Base-by-base conservation (phyloP, 805 yeast genomes). In the Teunomyces panamensis region DNA sequence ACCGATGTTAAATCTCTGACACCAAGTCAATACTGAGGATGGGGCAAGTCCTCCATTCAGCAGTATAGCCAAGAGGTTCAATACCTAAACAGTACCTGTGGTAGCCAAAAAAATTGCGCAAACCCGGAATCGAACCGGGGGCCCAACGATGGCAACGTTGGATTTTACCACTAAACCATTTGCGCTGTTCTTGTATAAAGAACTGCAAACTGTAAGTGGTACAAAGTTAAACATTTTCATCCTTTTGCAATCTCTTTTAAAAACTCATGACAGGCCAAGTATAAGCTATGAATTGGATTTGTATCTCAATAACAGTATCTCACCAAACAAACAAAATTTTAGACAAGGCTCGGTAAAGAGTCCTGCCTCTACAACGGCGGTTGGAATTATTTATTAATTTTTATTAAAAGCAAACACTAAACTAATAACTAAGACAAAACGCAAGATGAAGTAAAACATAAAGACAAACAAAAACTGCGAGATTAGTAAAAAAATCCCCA, bases 101-200 rank as follows among this genome's bases (percentile, higher is more conserved):
- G 32, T 16, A 0, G 7, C 7, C 6, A 35, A 16, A 37, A 24
- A 26, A 5, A 17, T n/a, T 37, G 41, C 41, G 41, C 41, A 37
- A 37, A 37, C 41, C 41, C 41, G 41, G 41, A 37, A 37, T 37
- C 41, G 41, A 37, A 37, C 41, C 41, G 41, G 41, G 41, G 41
- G 41, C 41, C 41, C 41, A 37, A 37, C 41, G 41, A 37, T 37
- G 41, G 41, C 41, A 37, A 37, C 41, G 41, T 37, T 37, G 41
- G 41, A 37, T 37, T 37, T 37, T 37, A 37, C 41, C 41, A 37
- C 41, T 37, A 37, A 37, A 37, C 41, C 41, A 37, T 37, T 37
- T 37, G 41, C 41, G 41, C 41, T 8, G n/a, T 9, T 24, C 14
- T n/a, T 24, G n/a, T 8, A 7, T 1, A 8, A 8, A 8, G 5